Base-by-base conservation (phyloP, 495 filamentous ascomycete species). In the Wilcoxina mikolae region DNA sequence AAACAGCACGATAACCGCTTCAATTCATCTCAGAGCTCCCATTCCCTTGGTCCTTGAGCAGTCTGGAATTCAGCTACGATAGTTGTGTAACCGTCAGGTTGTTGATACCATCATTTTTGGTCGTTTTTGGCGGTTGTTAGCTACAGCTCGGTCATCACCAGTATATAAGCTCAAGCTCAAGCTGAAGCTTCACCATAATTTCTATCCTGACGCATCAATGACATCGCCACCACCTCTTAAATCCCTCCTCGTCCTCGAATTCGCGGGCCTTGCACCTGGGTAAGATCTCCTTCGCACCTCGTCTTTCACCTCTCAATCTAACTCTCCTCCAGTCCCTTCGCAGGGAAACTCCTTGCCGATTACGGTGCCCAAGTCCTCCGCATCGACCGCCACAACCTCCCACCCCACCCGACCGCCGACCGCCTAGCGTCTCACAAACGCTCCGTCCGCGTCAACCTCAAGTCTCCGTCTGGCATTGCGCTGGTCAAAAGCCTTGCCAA, bases 221-320 rank as follows among this genome's bases (percentile, higher is more conserved):
- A 58, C 66, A 43, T 61, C 64, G 50, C 67, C 67, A 56, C 79
- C 81, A 12, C 85, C 88, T 10, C 75, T 96, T 27, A 69, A 74
- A 7, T 85, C 84, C 44, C 70, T 91, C 56, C 81, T 82, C 53
- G 88, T 94, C 54, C 75, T 95, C 26, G 89, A 95, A 69, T 82
- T 95, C 57, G 88, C 85, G 20, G 87, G 89, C 11, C 74, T 95
- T 42, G 89, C 89, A 43, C 87, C 89, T 65, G 87, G 88, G 87
- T 73, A 38, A 17, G 9, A 38, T 20, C 53, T 27, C 39, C 23
- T 3, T 22, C 29, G 22, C 9, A 10, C n/a, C n/a, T n/a, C 5
- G 33, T 15, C 38, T 12, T 41, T 43, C 26, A 7, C 33, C 29
- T 20, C 4, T 23, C 55, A 45, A 56, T 56, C 52, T 54, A 54